These are phyloP conservation scores for Penicillium crystallinum DNA, from an alignment of 495 filamentous ascomycete species.

Conservation along the genomic window DNA sequence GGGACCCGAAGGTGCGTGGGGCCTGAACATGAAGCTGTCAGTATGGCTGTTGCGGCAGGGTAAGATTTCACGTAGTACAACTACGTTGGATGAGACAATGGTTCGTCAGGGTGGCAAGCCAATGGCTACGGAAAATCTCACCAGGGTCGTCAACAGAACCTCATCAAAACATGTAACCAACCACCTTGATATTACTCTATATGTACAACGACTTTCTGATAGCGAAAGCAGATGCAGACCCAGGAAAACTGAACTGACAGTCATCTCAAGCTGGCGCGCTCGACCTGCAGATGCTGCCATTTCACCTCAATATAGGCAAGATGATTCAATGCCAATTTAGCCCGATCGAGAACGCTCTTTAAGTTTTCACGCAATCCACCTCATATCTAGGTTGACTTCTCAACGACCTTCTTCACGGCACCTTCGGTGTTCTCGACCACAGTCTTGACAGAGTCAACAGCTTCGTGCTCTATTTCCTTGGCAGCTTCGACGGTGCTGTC, in stretches of 20 bases:
- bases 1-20: too few species aligned
- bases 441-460: slow-evolving; percentile 38
- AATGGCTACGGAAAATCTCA: neutral
- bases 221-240: slow-evolving; percentile 1
- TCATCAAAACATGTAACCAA: neutral
- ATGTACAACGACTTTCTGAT: slow-evolving; percentile 22
- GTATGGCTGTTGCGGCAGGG: too few species aligned
- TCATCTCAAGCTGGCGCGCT: neutral
- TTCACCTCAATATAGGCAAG: neutral
- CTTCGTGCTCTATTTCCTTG: slow-evolving; percentile 45
- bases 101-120: neutral
- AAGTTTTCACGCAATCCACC: neutral
- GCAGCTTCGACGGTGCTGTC: slow-evolving; percentile 39
- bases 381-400: slow-evolving; percentile 24
- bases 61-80: too few species aligned
- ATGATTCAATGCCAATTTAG: slow-evolving; percentile 9
- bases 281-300: neutral
- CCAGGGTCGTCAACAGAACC: too few species aligned
- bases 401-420: slow-evolving; percentile 27
- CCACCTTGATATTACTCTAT: slow-evolving; percentile 17
- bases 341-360: neutral
- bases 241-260: neutral
- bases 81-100: too few species aligned
- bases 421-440: slow-evolving; percentile 22
- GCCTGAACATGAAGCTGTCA: too few species aligned